Evolutionary conservation across 2,329 filamentous ascomycete species (phyloP).

Genomic region (Apiospora malaysiana): DNA sequence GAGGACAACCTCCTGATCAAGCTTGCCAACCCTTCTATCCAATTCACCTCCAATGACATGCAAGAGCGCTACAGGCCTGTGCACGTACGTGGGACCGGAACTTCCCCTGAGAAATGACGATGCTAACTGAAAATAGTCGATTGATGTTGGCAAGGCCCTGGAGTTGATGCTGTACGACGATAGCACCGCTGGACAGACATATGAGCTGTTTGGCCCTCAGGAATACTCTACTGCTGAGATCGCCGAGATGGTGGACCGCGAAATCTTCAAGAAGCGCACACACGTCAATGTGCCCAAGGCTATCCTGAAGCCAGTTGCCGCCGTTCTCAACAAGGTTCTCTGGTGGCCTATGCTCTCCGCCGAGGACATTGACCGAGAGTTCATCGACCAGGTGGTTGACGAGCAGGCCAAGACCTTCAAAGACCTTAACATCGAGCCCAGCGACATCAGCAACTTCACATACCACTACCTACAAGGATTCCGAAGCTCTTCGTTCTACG

Average conservation of each 20-base stretch:
- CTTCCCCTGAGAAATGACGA: too few species aligned
- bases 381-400: conserved; percentile 92
- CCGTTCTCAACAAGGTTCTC: conserved; percentile 77
- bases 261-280: conserved; percentile 87
- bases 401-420: conserved; percentile 92
- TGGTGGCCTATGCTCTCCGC: conserved; percentile 85
- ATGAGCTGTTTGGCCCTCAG: conserved; percentile 91
- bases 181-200: conserved; percentile 87
- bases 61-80: conserved; percentile 89
- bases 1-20: conserved; percentile 91
- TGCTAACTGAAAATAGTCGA: conserved; percentile 59
- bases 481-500: conserved; percentile 87
- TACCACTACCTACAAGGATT: conserved; percentile 96
- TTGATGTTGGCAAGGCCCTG: conserved; percentile 88
- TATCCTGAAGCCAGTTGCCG: conserved; percentile 76
- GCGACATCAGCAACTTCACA: conserved; percentile 83
- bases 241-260: conserved; percentile 83
- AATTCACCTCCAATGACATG: conserved; percentile 93
- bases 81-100: conserved; percentile 65
- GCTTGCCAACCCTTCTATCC: conserved; percentile 78
- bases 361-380: conserved; percentile 90
- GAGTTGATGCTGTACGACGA: conserved; percentile 93
- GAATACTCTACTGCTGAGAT: conserved; percentile 91
- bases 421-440: conserved; percentile 88
- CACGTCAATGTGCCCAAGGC: conserved; percentile 90